A percentile compares a stretch with the other conserved stretches of the same genome.
Conservation (phyloP, 2,329 filamentous ascomycete genomes). For the Myriosclerotinia duriaeana region DNA sequence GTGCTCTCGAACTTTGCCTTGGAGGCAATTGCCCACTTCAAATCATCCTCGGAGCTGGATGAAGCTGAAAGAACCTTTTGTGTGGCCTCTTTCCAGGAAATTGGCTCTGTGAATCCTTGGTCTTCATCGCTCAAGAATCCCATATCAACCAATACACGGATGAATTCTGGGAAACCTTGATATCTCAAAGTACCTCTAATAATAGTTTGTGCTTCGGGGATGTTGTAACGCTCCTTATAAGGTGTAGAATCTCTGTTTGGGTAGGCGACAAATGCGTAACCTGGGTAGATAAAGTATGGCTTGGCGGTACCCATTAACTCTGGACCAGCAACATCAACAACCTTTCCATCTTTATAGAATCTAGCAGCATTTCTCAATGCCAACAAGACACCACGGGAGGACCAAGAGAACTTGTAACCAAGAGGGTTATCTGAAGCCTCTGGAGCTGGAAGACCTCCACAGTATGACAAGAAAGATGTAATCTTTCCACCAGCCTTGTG, state of each 20-base stretch:
- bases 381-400: constrained; percentile 73
- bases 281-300: constrained; percentile 84
- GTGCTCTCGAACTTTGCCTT: constrained; percentile 71
- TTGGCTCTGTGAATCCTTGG: constrained; percentile 60
- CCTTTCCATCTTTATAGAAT: constrained; percentile 76
- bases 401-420: constrained; percentile 82
- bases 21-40: constrained; percentile 69
- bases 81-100: constrained; percentile 83
- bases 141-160: constrained; percentile 83
- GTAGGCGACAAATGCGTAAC: constrained; percentile 84
- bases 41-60: constrained; percentile 65
- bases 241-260: constrained; percentile 87
- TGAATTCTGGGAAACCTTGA: constrained; percentile 85
- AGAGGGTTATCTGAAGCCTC: constrained; percentile 84
- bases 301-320: constrained; percentile 86
- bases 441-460: constrained; percentile 71
- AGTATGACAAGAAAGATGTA: constrained; percentile 68
- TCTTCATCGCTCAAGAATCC: constrained; percentile 79
- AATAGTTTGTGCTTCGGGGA: constrained; percentile 87
- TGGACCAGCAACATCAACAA: constrained; percentile 59
- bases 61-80: constrained; percentile 70
- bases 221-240: constrained; percentile 86
- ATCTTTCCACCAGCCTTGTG: constrained; percentile 86
- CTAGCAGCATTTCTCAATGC: constrained; percentile 83
- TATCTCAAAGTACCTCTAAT: constrained; percentile 82